A percentile compares a stretch with the other conserved stretches of the same genome.
These are phyloP conservation scores for Xylariales sp. DNA, from an alignment of 2,329 filamentous ascomycete genomes.

Conservation along the genomic window DNA sequence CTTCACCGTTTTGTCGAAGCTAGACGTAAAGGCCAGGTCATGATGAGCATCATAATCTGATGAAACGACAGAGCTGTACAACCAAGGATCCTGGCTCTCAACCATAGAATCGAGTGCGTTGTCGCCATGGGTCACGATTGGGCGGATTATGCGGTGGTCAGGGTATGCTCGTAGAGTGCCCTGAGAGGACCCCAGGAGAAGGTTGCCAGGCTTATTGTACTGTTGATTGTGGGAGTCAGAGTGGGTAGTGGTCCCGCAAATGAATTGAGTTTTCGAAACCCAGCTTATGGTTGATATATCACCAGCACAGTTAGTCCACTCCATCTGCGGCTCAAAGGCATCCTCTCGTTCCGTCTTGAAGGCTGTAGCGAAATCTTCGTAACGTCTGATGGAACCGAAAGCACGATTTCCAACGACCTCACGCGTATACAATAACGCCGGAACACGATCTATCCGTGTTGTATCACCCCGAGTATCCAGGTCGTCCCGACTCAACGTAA, in stretches of 20 bases:
- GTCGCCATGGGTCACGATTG: constrained; percentile 46
- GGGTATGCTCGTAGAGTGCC: constrained; percentile 46
- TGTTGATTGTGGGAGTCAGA: constrained; percentile 61
- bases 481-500: constrained; percentile 29
- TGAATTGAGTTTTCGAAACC: constrained; percentile 47
- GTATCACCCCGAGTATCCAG: constrained; percentile 21
- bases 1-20: constrained; percentile 59
- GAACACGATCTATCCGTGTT: constrained; percentile 26
- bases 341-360: constrained; percentile 47
- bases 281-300: constrained; percentile 56
- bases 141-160: constrained; percentile 53
- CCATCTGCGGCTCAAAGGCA: constrained; percentile 40
- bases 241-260: constrained; percentile 60
- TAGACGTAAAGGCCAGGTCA: constrained; percentile 51
- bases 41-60: constrained; percentile 48
- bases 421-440: constrained; percentile 42
- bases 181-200: constrained; percentile 48
- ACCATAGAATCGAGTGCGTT: constrained; percentile 54
- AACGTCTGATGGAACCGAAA: constrained; percentile 35
- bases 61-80: constrained; percentile 60
- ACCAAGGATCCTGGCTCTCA: constrained; percentile 56
- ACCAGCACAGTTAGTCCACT: constrained; percentile 59
- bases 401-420: constrained; percentile 42
- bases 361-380: constrained; percentile 40
- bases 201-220: constrained; percentile 61